Base-by-base conservation (phyloP, 441 rosid genomes). In the Erodium texanum region DNA sequence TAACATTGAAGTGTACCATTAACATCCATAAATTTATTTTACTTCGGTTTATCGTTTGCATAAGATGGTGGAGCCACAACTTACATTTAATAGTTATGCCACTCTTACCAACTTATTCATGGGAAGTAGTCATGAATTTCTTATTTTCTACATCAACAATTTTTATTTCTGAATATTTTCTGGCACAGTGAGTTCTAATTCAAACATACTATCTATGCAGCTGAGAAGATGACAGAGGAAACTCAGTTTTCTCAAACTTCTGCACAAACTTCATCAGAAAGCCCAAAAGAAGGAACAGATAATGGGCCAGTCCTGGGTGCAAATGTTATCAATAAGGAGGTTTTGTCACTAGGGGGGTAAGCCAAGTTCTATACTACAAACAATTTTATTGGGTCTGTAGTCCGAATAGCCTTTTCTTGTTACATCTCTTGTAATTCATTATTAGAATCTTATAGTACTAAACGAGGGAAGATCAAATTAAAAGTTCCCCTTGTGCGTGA, bases 331-430 rank as follows among this genome's bases (percentile, higher is more conserved):
- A 45, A 45, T 69, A 78, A 78, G 52, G 72, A 70, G 36, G 67
- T 34, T 70, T 71, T 73, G 62, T 75, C 87, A 62, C 43, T 62
- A 70, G 68, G 61, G 73, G 80, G 92, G 99, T 93, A 93, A 86
- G 93, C 70, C 71, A 66, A 41, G 70, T 74, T 72, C 27, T 58
- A 41, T 50, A 63, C 68, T 56, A 23, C 27, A 66, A 69, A 34
- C 27, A 22, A 58, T 58, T 54, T 58, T 24, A 14, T 56, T 67
- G 54, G 65, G 14, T 62, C 58, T 56, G 45, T 38, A 9, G 45
- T 48, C 15, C 32, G 9, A 20, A 36, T 59, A 4, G 15, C 10
- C 8, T 24, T 24, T 50, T 36, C 64, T 59, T 61, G 24, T 61
- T 61, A 61, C 15, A 61, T 24, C 27, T 58, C 24, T 11, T 59